Base-by-base conservation (phyloP, 2,329 filamentous ascomycete genomes). In the Remersonia thermophila region DNA sequence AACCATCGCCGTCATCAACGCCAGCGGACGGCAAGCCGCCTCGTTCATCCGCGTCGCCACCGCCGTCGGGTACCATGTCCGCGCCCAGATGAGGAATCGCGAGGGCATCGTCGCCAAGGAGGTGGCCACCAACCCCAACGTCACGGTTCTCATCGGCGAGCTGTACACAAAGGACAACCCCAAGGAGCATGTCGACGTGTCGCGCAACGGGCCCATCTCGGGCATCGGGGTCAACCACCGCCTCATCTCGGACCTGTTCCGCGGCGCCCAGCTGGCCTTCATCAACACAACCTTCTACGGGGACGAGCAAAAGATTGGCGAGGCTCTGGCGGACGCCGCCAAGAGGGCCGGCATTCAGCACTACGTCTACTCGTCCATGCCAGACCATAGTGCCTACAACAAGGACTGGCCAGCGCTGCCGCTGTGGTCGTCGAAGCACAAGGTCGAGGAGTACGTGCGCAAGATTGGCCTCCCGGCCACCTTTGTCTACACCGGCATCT, bases 211-310 rank as follows among this genome's bases (percentile, higher is more conserved):
- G 45, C 73, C 55, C 51, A 80, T 75, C 35, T 66, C 66, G 29
- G 71, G 71, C 30, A 69, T 76, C 43, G 72, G 80, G 44, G 74
- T 89, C 52, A 84, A 85, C 55, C 69, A 77, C 49, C 66, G 67
- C 2, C 60, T 94, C 46, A 81, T 94, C 53, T 68, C 73, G 36
- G 70, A 81, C 47, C 69, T 96, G 14, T 96, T 96, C 67, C 66
- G 71, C 27, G 85, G 83, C 43, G 81, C 83, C 15, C 81, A 93
- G 49, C 71, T 93, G 35, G 91, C 91, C 41, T 98, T 96, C 59
- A 86, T 96, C 65, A 98, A 98, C 64, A 98, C 91, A 29, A 93
- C 86, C 4, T 93, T 93, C 52, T 94, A 93, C 65, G 91, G 89
- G 35, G 86, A 96, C 59, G 91, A 98, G 65, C 71, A 91, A 40